A percentile compares a stretch with the other conserved stretches of the same genome.
Evolutionary conservation across 1,139 yeast species (phyloP).

Genomic region (Blastobotrys illinoisensis): DNA sequence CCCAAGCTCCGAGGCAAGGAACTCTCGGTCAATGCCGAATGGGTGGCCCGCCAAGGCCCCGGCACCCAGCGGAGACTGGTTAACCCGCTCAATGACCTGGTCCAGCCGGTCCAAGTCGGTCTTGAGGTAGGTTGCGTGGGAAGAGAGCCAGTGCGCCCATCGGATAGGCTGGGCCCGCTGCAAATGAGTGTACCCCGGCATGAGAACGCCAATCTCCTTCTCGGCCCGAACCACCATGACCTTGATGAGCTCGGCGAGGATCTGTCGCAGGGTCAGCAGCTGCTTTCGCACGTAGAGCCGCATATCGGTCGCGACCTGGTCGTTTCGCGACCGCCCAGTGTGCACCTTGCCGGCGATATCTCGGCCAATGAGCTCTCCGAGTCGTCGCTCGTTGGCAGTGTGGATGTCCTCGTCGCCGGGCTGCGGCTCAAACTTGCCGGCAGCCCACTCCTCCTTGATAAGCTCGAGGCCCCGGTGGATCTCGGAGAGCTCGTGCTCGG

Average conservation of each 20-base stretch:
- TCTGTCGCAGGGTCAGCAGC: constrained; percentile 52
- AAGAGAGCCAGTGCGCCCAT: constrained; percentile 96
- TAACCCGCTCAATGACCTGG: constrained; percentile 76
- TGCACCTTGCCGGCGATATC: constrained; percentile 95
- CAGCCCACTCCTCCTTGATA: constrained; percentile 76
- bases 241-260: constrained; percentile 56
- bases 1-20: constrained; percentile 47
- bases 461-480: constrained; percentile 75
- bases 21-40: constrained; percentile 93
- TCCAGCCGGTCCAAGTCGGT: constrained; percentile 82
- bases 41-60: constrained; percentile 99
- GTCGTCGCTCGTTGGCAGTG: constrained; percentile 95
- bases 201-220: constrained; percentile 78
- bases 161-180: constrained; percentile 99
- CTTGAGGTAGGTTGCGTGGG: constrained; percentile 89
- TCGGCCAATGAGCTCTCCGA: constrained; percentile 92
- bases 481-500: constrained; percentile 61
- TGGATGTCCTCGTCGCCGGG: constrained; percentile 97
- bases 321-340: constrained; percentile 97
- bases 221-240: constrained; percentile 72
- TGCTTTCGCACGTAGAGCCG: constrained; percentile 85
- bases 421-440: constrained; percentile 69
- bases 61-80: constrained; percentile 86
- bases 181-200: constrained; percentile 98
- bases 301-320: constrained; percentile 98